Percentiles rank a stretch among this genome's conserved stretches.
Evolutionary conservation across 495 filamentous ascomycete genomes (phyloP).

Genomic region (Entonaema liquescens): DNA sequence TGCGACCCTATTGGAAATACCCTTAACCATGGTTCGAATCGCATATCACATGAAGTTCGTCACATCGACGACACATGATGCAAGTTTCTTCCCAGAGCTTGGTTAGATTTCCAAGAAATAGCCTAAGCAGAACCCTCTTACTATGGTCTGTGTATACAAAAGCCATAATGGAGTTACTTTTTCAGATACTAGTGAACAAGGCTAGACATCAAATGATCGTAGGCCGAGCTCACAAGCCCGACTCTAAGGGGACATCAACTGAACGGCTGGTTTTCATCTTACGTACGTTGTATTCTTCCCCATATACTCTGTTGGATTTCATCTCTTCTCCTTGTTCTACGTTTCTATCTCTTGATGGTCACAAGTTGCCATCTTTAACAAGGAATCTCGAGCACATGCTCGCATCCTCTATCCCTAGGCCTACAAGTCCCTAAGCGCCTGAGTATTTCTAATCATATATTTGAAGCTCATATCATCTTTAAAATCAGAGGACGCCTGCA

Average conservation of each 20-base stretch:
- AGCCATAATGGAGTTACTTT: conserved; percentile 27
- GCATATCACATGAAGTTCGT: conserved; percentile 41
- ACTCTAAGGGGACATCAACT: conserved; percentile 18
- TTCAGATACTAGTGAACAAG: conserved; percentile 16
- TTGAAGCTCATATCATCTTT: neutral
- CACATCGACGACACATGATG: conserved; percentile 39
- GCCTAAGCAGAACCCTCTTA: conserved; percentile 1
- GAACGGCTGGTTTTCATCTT: conserved; percentile 27
- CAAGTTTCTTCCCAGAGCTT: conserved; percentile 13
- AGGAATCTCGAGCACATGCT: conserved; percentile 41
- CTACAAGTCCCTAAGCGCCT: neutral
- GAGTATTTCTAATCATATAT: conserved; percentile 9
- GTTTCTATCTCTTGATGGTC: conserved; percentile 23
- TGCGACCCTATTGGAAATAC: conserved; percentile 12
- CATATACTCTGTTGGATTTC: conserved; percentile 28
- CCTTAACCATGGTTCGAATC: conserved; percentile 18
- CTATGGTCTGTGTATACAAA: neutral
- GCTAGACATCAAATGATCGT: conserved; percentile 38
- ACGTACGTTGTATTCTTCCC: conserved; percentile 23
- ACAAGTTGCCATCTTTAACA: conserved; percentile 35
- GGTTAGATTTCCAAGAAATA: conserved; percentile 6
- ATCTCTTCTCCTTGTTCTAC: conserved; percentile 11
- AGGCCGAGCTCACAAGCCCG: conserved; percentile 28
- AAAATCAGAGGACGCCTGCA: neutral
- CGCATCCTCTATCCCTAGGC: conserved; percentile 20